Evolutionary conservation across 2,329 filamentous ascomycete genomes (phyloP), one percentile per base, ranked within the genome.

Genomic region (Clarireedia homoeocarpa): DNA sequence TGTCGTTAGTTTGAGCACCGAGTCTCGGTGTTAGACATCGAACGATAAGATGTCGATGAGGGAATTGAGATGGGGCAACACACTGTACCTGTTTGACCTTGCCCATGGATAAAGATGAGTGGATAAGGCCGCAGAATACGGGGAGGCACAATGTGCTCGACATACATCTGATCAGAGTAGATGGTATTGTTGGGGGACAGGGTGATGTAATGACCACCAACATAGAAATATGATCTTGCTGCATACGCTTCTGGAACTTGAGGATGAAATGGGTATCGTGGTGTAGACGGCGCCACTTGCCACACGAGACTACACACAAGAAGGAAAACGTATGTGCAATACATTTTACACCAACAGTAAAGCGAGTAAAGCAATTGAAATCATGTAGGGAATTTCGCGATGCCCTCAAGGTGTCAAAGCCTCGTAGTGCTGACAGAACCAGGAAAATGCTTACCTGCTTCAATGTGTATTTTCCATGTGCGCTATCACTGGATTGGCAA

Each of bases 121-220:
- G 63, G 65, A 45, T 63, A 64, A 23, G 53, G 51, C 7, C 63
- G 58, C 26, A 48, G 51, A 5, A 30, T 23, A 15, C 27, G 26
- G 15, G 3, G 14, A n/a, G 76, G 75, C 6, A 62, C 60, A 15
- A 80, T 69, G 55, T 71, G 71, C 68, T 81, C 79, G 27, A 80
- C 76, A 60, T 81, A 81, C 71, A 81, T 78, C 68, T 81, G 78
- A 53, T 72, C 57, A 6, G 55, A 14, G 34, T 62, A 61, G 0
- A 64, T 6, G 12, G 53, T 51, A 36, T 56, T 45, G 3, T 59
- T 59, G 10, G 27, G 26, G 2, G 39, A 38, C 14, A 47, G 53
- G 12, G 61, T 57, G n/a, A 60, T 36, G 50, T 66, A 68, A 5
- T 58, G 42, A 9, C 66, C 64, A 15, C 66, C 65, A 36, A 64